Evolutionary conservation across 1,139 yeast genomes (phyloP), one percentile per base, ranked within the genome.

Genomic region (Yamadazyma oceani): DNA sequence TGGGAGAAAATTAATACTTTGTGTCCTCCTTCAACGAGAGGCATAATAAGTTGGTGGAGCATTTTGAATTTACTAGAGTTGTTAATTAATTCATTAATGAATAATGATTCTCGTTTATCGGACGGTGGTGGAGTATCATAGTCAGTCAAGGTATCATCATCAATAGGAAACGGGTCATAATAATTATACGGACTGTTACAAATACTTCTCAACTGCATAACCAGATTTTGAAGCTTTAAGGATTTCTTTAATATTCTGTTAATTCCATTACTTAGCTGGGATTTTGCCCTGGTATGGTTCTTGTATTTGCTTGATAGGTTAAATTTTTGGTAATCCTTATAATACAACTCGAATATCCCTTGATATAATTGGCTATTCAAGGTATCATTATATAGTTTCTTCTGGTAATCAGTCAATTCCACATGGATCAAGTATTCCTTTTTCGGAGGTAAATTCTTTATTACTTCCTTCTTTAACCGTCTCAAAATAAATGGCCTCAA

Each of bases 131-230:
- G 66, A 60, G 1, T 53, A 53, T 23, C 57, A 46, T 26, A 50
- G 4, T 29, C 22, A 26, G 53, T 48, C 13, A 48, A 37, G 4
- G 11, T 27, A 15, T 39, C 24, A 2, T 22, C 24, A 9, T 43
- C 61, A 23, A 72, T 63, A 73, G 54, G 55, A 33, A 86, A 87
- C 0, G 97, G 97, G 47, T 82, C 85, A 60, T 82, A 87, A 53
- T 84, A 87, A 33, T 85, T 61, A 54, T 84, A 85, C 0, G 97
- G 96, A 0, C 96, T 83, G 51, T 88, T 84, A 51, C 96, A 89
- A 6, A 86, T 78, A 44, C 82, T 80, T 36, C 98, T 70, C 37
- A 89, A 66, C 57, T 89, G 97, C 85, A 90, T 86, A 60, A 85
- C 69, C 50, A 79, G 53, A 51, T 86, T 87, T 45, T 77, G 82